Conservation (phyloP, 331 rosid genomes). For the Pyrus hybrid region DNA sequence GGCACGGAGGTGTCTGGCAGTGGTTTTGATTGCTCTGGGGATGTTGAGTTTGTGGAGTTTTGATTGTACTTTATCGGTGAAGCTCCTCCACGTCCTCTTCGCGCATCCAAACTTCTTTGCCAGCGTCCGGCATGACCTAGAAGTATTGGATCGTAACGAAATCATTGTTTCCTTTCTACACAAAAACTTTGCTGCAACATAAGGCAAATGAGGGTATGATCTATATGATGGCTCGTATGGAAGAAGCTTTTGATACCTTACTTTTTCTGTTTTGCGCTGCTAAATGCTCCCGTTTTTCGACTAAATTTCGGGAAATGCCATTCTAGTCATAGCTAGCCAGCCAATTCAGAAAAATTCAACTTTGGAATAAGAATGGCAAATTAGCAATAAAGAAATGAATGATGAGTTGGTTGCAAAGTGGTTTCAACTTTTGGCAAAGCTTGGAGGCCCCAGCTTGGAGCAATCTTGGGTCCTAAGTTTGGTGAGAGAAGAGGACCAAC, state of each 20-base stretch:
- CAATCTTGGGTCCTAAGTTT: constrained; percentile 55
- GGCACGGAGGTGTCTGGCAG: constrained; percentile 32
- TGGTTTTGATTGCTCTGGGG: constrained; percentile 24
- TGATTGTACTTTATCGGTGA: constrained; percentile 26
- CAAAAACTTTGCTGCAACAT: background rate
- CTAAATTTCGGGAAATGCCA: constrained; percentile 5
- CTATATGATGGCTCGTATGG: background rate
- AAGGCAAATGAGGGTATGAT: background rate
- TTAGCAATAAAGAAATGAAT: background rate
- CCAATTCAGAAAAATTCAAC: background rate
- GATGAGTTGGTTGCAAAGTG: constrained; percentile 10
- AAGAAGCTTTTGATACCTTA: background rate
- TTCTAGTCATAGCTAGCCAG: background rate
- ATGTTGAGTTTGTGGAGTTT: constrained; percentile 41
- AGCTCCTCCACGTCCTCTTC: constrained; percentile 55
- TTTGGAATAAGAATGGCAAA: background rate
- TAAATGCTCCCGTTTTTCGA: background rate
- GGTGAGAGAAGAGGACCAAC: constrained; percentile 21
- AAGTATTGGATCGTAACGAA: background rate
- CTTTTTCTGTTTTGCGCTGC: background rate
- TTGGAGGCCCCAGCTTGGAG: constrained; percentile 25
- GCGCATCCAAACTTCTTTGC: constrained; percentile 52
- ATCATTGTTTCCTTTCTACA: constrained; percentile 7
- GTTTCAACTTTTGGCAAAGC: constrained; percentile 37
- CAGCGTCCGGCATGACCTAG: constrained; percentile 35